Evolutionary conservation across 345 rosid genomes (phyloP).

Genomic region (Hypericum androsaemum): DNA sequence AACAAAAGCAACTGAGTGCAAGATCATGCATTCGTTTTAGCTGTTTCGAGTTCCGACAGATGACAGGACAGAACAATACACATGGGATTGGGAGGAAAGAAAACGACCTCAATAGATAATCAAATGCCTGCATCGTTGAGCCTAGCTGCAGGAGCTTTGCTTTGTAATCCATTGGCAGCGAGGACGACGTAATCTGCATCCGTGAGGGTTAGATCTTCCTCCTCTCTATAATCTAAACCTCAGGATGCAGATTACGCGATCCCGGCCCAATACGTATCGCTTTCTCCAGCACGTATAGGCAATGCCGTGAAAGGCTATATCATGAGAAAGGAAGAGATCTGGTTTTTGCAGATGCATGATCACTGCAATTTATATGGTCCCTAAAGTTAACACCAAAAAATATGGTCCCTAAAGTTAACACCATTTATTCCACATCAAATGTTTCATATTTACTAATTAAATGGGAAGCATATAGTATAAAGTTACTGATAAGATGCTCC

Average conservation of each 20-base stretch:
- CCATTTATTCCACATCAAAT: conserved; percentile 17
- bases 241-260: conserved; percentile 70
- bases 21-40: too few species aligned
- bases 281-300: too few species aligned
- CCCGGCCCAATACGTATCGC: conserved; percentile 24
- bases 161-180: conserved; percentile 20
- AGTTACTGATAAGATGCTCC: conserved; percentile 30
- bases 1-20: too few species aligned
- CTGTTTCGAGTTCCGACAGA: too few species aligned
- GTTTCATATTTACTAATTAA: background rate
- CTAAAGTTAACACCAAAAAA: conserved; percentile 23
- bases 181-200: conserved; percentile 56
- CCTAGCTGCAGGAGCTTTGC: background rate
- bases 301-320: background rate
- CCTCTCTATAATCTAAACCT: conserved; percentile 38
- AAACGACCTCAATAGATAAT: too few species aligned
- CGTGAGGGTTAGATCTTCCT: conserved; percentile 35
- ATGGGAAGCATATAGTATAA: conserved; percentile 20
- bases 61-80: too few species aligned
- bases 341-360: conserved; percentile 15
- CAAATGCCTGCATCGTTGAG: background rate
- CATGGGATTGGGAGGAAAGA: too few species aligned
- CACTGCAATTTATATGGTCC: conserved; percentile 29
- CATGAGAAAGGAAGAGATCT: background rate
- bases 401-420: conserved; percentile 20